Conservation (phyloP, 768 basidiomycete genomes). For the Leccinum arenicola region DNA sequence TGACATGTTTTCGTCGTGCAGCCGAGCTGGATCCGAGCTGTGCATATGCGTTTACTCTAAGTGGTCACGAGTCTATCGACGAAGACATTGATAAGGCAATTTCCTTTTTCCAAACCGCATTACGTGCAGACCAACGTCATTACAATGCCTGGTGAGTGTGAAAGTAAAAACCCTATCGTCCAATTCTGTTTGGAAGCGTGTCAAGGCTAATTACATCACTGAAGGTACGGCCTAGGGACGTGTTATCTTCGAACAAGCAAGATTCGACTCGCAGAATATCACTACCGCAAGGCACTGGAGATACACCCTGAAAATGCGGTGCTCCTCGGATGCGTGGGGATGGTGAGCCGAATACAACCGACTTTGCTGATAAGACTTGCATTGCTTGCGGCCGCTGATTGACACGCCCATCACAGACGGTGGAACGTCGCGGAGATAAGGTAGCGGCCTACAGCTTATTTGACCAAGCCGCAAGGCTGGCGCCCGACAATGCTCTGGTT, state of each 20-base stretch:
- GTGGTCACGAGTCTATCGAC: slow-evolving; percentile 95
- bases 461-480: slow-evolving; percentile 73
- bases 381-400: slow-evolving; percentile 6
- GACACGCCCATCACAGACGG: slow-evolving; percentile 54
- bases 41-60: slow-evolving; percentile 94
- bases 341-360: slow-evolving; percentile 59
- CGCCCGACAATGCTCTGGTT: slow-evolving; percentile 89
- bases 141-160: slow-evolving; percentile 94
- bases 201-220: slow-evolving; percentile 27
- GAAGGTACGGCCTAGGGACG: slow-evolving; percentile 97
- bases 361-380: slow-evolving; percentile 18
- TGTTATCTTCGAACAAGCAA: slow-evolving; percentile 96
- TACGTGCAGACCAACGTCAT: slow-evolving; percentile 88
- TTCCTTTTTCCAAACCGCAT: slow-evolving; percentile 86
- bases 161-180: slow-evolving; percentile 1
- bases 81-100: slow-evolving; percentile 93
- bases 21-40: slow-evolving; percentile 84
- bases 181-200: not conserved
- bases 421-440: slow-evolving; percentile 81
- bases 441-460: slow-evolving; percentile 75
- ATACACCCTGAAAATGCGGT: slow-evolving; percentile 96
- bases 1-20: slow-evolving; percentile 93
- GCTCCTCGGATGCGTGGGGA: slow-evolving; percentile 92
- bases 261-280: slow-evolving; percentile 90
- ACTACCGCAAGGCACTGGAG: slow-evolving; percentile 87